Evolutionary conservation across 2,329 filamentous ascomycete species (phyloP).

Genomic region (Talaromyces atroroseus): DNA sequence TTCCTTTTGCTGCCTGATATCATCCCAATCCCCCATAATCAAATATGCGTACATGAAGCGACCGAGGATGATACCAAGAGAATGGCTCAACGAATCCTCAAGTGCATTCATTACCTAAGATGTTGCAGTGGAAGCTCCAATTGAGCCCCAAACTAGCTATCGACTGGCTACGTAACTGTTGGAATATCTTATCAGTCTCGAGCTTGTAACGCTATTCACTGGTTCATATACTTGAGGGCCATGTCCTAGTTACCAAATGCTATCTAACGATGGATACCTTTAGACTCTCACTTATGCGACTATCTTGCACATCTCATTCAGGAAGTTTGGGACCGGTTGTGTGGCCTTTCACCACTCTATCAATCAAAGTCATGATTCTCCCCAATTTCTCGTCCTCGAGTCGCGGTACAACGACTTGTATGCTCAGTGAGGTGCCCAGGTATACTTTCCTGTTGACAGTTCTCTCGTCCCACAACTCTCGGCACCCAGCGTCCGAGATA

Average conservation of each 20-base stretch:
- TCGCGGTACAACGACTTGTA: slow-evolving; percentile 42
- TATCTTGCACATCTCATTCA: background rate
- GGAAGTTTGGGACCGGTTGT: slow-evolving; percentile 1
- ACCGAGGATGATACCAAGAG: too few species aligned
- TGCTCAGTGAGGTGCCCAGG: slow-evolving; percentile 48
- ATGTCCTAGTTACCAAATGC: background rate
- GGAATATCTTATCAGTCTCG: background rate
- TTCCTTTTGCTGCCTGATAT: too few species aligned
- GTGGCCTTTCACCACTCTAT: slow-evolving; percentile 1
- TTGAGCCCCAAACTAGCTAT: too few species aligned
- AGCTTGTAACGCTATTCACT: background rate
- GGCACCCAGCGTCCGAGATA: slow-evolving; percentile 56
- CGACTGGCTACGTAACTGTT: background rate
- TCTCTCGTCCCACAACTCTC: slow-evolving; percentile 50
- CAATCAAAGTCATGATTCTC: slow-evolving; percentile 3
- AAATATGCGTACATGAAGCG: too few species aligned
- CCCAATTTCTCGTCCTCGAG: slow-evolving; percentile 1
- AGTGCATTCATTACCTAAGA: background rate
- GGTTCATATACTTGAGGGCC: background rate
- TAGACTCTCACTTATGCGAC: background rate
- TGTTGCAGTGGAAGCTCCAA: background rate
- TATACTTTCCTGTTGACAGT: slow-evolving; percentile 51
- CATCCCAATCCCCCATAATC: too few species aligned
- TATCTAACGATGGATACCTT: too few species aligned
- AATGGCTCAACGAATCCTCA: too few species aligned